These are phyloP conservation scores for Euphorbia tirucalli DNA, from an alignment of 345 rosid species.

Conservation along the genomic window DNA sequence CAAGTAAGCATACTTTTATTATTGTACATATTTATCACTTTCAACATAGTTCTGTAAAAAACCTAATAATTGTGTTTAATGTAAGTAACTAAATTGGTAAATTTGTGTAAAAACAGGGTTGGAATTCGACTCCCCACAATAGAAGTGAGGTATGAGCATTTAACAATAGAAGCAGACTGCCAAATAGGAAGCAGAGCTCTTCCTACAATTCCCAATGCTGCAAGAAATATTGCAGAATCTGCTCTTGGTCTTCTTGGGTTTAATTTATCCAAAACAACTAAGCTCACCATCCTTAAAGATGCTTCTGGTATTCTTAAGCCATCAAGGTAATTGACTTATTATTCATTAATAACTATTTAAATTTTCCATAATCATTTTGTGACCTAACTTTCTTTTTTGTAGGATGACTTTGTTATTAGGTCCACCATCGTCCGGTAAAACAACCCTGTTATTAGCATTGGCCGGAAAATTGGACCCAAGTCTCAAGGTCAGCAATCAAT, in stretches of 20 bases:
- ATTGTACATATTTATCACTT: too few relatives aligned
- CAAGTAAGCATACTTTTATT: too few relatives aligned
- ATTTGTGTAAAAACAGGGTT: constrained; percentile 45
- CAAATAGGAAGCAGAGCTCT: constrained; percentile 76
- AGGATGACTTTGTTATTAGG: constrained; percentile 87
- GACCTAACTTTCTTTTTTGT: background rate
- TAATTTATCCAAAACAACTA: constrained; percentile 53
- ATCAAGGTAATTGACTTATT: constrained; percentile 39
- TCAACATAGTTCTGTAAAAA: too few relatives aligned
- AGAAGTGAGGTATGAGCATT: constrained; percentile 66
- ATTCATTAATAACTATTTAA: background rate
- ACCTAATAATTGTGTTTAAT: too few relatives aligned
- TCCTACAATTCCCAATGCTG: constrained; percentile 69
- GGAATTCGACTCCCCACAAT: constrained; percentile 77
- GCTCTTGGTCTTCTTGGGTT: constrained; percentile 54
- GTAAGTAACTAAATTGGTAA: background rate
- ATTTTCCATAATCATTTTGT: background rate
- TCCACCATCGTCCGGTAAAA: constrained; percentile 94
- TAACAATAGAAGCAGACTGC: constrained; percentile 72
- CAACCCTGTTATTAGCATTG: constrained; percentile 78
- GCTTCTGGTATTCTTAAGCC: constrained; percentile 73
- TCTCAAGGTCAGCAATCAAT: constrained; percentile 45
- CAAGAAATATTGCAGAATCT: constrained; percentile 69
- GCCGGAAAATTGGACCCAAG: constrained; percentile 77
- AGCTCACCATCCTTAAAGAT: constrained; percentile 76